These are phyloP conservation scores for Aspergillus leporis DNA, from an alignment of 495 filamentous ascomycete species.

Conservation along the genomic window DNA sequence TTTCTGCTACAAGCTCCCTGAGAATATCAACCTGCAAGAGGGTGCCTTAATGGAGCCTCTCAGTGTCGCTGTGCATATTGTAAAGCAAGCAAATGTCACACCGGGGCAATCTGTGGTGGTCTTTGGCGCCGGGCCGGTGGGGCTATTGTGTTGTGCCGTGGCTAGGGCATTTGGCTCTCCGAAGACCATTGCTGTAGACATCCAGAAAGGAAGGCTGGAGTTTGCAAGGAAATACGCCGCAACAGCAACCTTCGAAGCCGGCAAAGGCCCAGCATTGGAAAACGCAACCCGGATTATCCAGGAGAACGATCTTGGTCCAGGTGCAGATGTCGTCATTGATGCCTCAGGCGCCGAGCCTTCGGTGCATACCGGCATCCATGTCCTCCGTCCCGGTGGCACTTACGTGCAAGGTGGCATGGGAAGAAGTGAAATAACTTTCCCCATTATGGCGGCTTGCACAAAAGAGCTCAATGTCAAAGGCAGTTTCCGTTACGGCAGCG, in stretches of 20 bases:
- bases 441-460: slow-evolving; percentile 56
- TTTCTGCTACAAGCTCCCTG: slow-evolving; percentile 55
- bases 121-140: slow-evolving; percentile 57
- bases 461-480: slow-evolving; percentile 55
- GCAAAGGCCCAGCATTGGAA: slow-evolving; percentile 33
- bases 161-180: slow-evolving; percentile 53
- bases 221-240: slow-evolving; percentile 53
- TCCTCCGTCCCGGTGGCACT: slow-evolving; percentile 52
- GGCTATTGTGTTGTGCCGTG: slow-evolving; percentile 54
- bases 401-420: slow-evolving; percentile 65
- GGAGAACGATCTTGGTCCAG: slow-evolving; percentile 46
- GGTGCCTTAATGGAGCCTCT: slow-evolving; percentile 56
- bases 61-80: slow-evolving; percentile 57
- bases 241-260: slow-evolving; percentile 44
- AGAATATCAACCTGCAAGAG: slow-evolving; percentile 46
- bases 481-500: slow-evolving; percentile 55
- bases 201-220: slow-evolving; percentile 48
- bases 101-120: slow-evolving; percentile 54
- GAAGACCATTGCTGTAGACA: slow-evolving; percentile 56
- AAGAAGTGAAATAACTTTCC: slow-evolving; percentile 54
- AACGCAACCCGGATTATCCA: slow-evolving; percentile 44
- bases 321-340: slow-evolving; percentile 58
- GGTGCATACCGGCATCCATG: slow-evolving; percentile 54
- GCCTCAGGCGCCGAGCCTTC: slow-evolving; percentile 56
- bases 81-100: slow-evolving; percentile 43